Percentiles rank a stretch among this genome's conserved stretches.
phyloP scores from a whole-genome alignment of 2,329 filamentous ascomycete species.

The Gliomastix tumulicola region DNA sequence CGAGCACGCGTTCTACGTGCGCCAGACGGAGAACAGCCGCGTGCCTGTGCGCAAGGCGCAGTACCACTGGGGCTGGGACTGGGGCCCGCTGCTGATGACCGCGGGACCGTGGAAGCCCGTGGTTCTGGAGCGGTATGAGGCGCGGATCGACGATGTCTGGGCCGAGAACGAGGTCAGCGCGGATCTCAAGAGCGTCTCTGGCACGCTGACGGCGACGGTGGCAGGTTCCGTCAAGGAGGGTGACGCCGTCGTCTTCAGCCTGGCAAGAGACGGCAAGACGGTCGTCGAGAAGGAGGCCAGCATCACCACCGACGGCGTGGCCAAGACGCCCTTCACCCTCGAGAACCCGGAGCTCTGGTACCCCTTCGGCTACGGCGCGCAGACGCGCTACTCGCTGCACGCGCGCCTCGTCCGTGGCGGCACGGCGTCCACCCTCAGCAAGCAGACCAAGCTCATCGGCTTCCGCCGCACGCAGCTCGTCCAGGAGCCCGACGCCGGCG shows the following conservation, averaged over 20 bases:
- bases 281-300: conserved; percentile 41
- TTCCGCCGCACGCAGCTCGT: conserved; percentile 53
- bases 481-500: conserved; percentile 50
- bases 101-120: conserved; percentile 62
- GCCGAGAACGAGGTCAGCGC: conserved; percentile 23
- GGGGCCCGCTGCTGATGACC: conserved; percentile 58
- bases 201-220: conserved; percentile 1
- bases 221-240: conserved; percentile 15
- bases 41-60: conserved; percentile 56
- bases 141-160: conserved; percentile 52
- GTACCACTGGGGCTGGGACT: conserved; percentile 68
- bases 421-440: conserved; percentile 35
- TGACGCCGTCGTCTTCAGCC: conserved; percentile 13
- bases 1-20: conserved; percentile 32
- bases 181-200: conserved; percentile 20
- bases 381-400: conserved; percentile 59
- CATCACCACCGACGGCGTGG: conserved; percentile 36
- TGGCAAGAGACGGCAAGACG: conserved; percentile 11
- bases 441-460: conserved; percentile 51
- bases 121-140: conserved; percentile 55
- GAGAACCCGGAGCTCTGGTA: conserved; percentile 59
- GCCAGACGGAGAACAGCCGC: conserved; percentile 9
- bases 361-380: conserved; percentile 62
- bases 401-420: conserved; percentile 42
- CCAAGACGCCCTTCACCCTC: conserved; percentile 6